Evolutionary conservation across 495 filamentous ascomycete genomes (phyloP), one percentile per base, ranked within the genome.

Genomic region (Aspergillus kassunensis): DNA sequence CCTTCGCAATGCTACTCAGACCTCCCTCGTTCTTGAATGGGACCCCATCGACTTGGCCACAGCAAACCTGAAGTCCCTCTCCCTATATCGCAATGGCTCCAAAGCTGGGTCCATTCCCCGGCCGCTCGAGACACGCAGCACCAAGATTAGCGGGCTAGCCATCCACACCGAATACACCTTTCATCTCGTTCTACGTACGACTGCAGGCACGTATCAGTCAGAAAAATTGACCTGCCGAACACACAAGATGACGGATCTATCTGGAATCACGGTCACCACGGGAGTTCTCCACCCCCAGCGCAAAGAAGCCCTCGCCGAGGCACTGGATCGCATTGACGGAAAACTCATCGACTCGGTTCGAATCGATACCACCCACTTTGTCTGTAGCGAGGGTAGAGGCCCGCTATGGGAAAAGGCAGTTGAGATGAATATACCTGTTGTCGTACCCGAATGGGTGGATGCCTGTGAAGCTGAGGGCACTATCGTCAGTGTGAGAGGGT

Each of bases 191-290:
- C 73, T 99, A 63, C 80, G 89, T 56, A 97, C 93, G 0, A 87
- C 81, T 20, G 93, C 95, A n/a, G 92, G 93, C 24, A 92, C 88
- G 19, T 89, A 84, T 56, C 75, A 80, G 42, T 90, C 86, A 57
- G 88, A 96, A 64, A 89, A 88, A 63, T 75, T 99, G 47, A 80
- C 80, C 7, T 89, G 96, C 41, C 82, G 84, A 55, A 99, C 93
- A 36, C 95, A 97, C 73, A 96, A 97, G 76, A 97, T 97, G 95
- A 97, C 93, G 23, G 93, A 99, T 69, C 76, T 99, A 41, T 89
- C 85, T 46, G 93, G 93, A 41, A 95, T 99, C 66, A 97, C 95
- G 10, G 87, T 99, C 49, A 97, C 91, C 11, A 86, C 90, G 5
- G 93, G 93, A 16, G 80, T 95, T 51, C 76, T 99, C 54, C 88